These are phyloP conservation scores for Cydonia oblonga DNA, from an alignment of 331 rosid genomes.

Conservation along the genomic window DNA sequence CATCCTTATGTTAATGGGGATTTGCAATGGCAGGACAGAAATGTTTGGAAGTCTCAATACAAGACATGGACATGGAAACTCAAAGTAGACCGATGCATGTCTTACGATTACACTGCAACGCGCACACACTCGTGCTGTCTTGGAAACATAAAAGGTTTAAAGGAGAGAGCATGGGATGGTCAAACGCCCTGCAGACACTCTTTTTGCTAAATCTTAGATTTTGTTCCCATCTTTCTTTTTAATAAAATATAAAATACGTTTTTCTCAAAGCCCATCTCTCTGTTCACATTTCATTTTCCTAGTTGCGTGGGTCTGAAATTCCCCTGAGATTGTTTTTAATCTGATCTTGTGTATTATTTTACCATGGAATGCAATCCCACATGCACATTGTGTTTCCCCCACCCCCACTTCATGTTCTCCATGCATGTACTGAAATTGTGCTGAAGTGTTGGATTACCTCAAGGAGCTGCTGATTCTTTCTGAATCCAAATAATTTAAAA, in stretches of 20 bases:
- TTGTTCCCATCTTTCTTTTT: constrained; percentile 24
- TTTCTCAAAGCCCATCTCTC: not conserved
- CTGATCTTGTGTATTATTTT: not conserved
- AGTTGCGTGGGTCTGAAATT: not conserved
- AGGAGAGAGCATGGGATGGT: constrained; percentile 35
- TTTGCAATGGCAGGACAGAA: constrained; percentile 26
- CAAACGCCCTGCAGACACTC: constrained; percentile 22
- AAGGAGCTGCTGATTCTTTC: not conserved
- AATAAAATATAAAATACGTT: not conserved
- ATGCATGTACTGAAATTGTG: not conserved
- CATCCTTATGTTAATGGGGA: constrained; percentile 30
- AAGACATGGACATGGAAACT: constrained; percentile 40
- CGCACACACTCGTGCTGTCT: constrained; percentile 51
- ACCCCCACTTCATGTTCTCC: not conserved
- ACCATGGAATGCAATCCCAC: constrained; percentile 2
- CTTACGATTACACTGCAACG: constrained; percentile 33
- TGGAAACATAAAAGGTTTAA: constrained; percentile 32
- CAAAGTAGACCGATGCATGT: constrained; percentile 21
- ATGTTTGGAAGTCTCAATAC: constrained; percentile 24
- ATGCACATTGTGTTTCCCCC: constrained; percentile 14
- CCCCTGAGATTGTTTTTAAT: not conserved
- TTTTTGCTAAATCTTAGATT: constrained; percentile 33
- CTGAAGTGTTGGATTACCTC: not conserved
- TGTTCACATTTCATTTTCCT: not conserved
- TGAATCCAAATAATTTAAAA: not conserved